Conservation (phyloP, 176 grass and related monocot genomes). For the Zea luxurians region DNA sequence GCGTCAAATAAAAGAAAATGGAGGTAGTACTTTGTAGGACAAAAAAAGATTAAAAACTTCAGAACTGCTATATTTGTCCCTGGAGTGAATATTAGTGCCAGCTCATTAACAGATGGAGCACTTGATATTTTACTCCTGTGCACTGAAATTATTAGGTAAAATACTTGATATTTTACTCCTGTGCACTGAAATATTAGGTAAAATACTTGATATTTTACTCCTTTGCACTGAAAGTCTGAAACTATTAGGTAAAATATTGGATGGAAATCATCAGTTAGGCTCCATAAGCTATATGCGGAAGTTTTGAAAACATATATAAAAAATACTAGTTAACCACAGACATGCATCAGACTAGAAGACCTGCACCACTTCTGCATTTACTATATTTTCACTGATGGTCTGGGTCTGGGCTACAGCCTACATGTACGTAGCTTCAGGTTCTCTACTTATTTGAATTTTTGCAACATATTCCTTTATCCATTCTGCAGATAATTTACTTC, state of each 20-base stretch:
- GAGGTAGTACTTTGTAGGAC: not conserved
- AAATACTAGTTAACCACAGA: not conserved
- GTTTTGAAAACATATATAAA: not conserved
- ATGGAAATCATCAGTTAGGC: not conserved
- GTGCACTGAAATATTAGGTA: not conserved
- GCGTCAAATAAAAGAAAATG: too few relatives aligned
- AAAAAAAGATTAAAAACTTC: not conserved
- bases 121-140: not conserved
- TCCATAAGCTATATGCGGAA: not conserved
- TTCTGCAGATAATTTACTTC: slow-evolving; percentile 43
- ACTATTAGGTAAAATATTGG: not conserved
- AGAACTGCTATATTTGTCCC: not conserved
- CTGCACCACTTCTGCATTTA: not conserved
- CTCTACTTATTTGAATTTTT: not conserved
- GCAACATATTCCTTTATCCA: slow-evolving; percentile 9
- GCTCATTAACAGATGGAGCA: not conserved
- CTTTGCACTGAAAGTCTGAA: not conserved
- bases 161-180: not conserved
- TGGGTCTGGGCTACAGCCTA: not conserved
- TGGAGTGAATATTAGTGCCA: not conserved
- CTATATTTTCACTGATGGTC: not conserved
- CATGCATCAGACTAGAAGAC: not conserved
- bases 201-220: not conserved
- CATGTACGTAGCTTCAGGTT: slow-evolving; percentile 29
- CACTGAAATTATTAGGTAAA: not conserved